These are phyloP conservation scores for Rhinocladiella similis DNA, from an alignment of 2,329 filamentous ascomycete genomes.

Conservation along the genomic window DNA sequence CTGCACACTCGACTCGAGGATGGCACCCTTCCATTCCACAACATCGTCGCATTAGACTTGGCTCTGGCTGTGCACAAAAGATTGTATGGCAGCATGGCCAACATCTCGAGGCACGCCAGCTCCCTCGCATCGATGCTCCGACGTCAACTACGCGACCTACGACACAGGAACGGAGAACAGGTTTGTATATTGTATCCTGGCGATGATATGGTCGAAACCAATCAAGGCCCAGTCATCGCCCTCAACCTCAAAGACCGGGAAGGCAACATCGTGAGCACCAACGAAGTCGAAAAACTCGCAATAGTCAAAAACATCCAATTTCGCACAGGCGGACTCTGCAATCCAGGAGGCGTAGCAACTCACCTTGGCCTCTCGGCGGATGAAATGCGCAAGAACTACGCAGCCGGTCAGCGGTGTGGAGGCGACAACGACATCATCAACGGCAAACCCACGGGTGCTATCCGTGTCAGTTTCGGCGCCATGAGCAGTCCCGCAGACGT, in stretches of 20 bases:
- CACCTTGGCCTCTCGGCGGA: slow-evolving; percentile 72
- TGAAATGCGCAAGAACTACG: slow-evolving; percentile 84
- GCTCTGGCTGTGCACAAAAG: slow-evolving; percentile 69
- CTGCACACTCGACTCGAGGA: slow-evolving; percentile 86
- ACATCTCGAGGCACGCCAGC: slow-evolving; percentile 69
- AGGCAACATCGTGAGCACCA: slow-evolving; percentile 75
- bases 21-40: slow-evolving; percentile 88
- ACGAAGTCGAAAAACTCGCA: slow-evolving; percentile 85
- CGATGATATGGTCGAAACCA: slow-evolving; percentile 28
- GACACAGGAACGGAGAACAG: slow-evolving; percentile 66
- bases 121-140: slow-evolving; percentile 63
- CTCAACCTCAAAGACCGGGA: slow-evolving; percentile 75
- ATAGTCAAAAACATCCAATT: slow-evolving; percentile 77
- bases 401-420: slow-evolving; percentile 80
- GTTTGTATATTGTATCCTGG: slow-evolving; percentile 68
- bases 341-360: slow-evolving; percentile 79
- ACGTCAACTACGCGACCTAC: slow-evolving; percentile 57
- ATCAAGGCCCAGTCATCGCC: slow-evolving; percentile 72
- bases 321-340: slow-evolving; percentile 86
- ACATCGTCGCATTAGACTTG: slow-evolving; percentile 75
- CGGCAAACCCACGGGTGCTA: slow-evolving; percentile 83
- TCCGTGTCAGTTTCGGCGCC: slow-evolving; percentile 82
- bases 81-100: slow-evolving; percentile 70
- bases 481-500: slow-evolving; percentile 84
- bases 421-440: slow-evolving; percentile 76